Evolutionary conservation across 1,139 yeast species (phyloP).

Genomic region (Torulaspora globosa): DNA sequence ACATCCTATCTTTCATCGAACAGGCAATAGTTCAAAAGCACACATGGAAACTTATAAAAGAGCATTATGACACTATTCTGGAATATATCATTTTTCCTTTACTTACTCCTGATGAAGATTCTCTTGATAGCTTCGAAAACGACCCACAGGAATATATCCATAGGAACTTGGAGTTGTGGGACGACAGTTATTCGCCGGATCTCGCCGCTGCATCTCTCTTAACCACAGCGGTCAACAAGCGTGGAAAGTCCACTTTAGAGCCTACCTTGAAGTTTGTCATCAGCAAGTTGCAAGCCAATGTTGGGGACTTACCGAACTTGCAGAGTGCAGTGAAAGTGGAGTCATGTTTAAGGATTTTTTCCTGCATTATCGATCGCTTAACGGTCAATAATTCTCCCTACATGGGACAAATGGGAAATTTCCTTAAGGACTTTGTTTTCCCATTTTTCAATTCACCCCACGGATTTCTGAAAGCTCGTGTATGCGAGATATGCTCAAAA

Average conservation of each 20-base stretch:
- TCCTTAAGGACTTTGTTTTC: conserved; percentile 58
- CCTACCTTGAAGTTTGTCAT: conserved; percentile 66
- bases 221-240: conserved; percentile 62
- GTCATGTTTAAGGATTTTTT: conserved; percentile 75
- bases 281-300: conserved; percentile 46
- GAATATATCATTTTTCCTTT: conserved; percentile 76
- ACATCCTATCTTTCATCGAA: conserved; percentile 65
- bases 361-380: conserved; percentile 62
- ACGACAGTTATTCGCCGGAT: conserved; percentile 62
- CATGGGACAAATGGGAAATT: conserved; percentile 61
- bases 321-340: conserved; percentile 70
- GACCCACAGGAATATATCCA: conserved; percentile 93
- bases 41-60: conserved; percentile 68
- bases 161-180: conserved; percentile 62
- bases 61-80: conserved; percentile 62
- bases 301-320: conserved; percentile 36
- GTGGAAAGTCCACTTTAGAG: conserved; percentile 57
- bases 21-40: conserved; percentile 63
- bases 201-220: conserved; percentile 61
- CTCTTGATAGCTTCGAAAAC: conserved; percentile 71
- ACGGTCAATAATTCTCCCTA: conserved; percentile 56
- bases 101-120: conserved; percentile 65
- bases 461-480: conserved; percentile 78
- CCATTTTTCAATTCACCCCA: conserved; percentile 65
- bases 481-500: conserved; percentile 71